Conservation (phyloP, 1,139 yeast genomes). For the Cylindricascospora bacillispora region DNA sequence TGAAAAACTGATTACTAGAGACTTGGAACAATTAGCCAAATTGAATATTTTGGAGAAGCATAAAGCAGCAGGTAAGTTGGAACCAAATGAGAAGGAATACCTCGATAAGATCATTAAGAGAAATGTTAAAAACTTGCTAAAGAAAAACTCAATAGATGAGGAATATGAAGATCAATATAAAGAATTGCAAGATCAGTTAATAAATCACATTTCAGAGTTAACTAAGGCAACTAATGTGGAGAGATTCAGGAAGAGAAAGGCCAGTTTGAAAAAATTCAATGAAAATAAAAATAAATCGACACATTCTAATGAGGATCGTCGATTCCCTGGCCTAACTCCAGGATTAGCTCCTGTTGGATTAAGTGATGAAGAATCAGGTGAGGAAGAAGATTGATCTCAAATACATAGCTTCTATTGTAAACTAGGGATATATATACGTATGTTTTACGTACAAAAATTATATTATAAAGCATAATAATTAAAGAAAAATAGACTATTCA, state of each 20-base stretch:
- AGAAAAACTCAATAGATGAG: too few species aligned
- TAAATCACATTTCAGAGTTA: constrained; percentile 17
- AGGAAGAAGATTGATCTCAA: constrained; percentile 17
- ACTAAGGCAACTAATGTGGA: too few species aligned
- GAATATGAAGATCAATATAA: constrained; percentile 35
- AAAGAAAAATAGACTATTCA: constrained; percentile 10
- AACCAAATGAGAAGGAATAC: constrained; percentile 36
- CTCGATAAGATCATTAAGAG: constrained; percentile 37
- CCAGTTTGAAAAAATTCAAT: constrained; percentile 19
- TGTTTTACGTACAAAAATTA: not conserved
- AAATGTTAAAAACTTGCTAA: constrained; percentile 38
- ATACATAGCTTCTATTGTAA: constrained; percentile 1
- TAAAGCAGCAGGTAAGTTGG: constrained; percentile 27
- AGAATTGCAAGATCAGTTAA: constrained; percentile 32
- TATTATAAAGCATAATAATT: not conserved
- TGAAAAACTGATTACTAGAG: too few species aligned
- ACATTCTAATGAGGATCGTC: constrained; percentile 15
- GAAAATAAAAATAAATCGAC: constrained; percentile 11
- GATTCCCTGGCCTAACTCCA: constrained; percentile 69
- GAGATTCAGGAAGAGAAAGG: too few species aligned
- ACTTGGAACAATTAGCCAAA: constrained; percentile 38
- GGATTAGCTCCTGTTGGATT: constrained; percentile 84
- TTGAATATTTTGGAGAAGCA: constrained; percentile 38
- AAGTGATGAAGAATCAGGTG: constrained; percentile 31
- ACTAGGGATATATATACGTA: not conserved